phyloP scores from a whole-genome alignment of 306 rosid species.

The Begonia masoniana region DNA sequence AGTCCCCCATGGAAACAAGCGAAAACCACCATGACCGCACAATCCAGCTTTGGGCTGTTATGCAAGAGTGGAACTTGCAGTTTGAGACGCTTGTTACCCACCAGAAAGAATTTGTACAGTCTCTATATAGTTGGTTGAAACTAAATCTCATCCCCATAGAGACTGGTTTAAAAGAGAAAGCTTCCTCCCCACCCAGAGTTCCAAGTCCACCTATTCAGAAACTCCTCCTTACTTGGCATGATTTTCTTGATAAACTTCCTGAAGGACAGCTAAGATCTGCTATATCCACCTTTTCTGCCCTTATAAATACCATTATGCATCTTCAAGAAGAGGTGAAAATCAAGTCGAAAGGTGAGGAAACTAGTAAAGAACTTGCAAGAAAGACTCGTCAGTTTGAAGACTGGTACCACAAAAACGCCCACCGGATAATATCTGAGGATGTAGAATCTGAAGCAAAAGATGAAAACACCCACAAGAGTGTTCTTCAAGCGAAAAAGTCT shows the following conservation, averaged over 20 bases:
- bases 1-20: constrained; percentile 65
- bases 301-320: constrained; percentile 35
- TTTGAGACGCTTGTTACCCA: constrained; percentile 45
- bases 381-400: constrained; percentile 58
- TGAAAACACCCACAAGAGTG: constrained; percentile 18
- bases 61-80: constrained; percentile 58
- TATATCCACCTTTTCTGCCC: constrained; percentile 51
- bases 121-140: constrained; percentile 63
- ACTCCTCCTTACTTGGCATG: constrained; percentile 64
- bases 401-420: constrained; percentile 58
- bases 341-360: constrained; percentile 62
- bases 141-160: constrained; percentile 79
- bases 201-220: constrained; percentile 48
- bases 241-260: constrained; percentile 62
- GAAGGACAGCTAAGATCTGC: constrained; percentile 64
- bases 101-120: constrained; percentile 61
- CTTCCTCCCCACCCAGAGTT: constrained; percentile 85
- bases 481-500: constrained; percentile 42
- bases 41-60: constrained; percentile 45
- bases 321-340: constrained; percentile 52
- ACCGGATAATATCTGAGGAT: constrained; percentile 47
- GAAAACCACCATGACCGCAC: constrained; percentile 75
- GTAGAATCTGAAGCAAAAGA: constrained; percentile 37
- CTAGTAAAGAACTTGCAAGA: constrained; percentile 58
- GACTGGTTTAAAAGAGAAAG: constrained; percentile 79